These are phyloP conservation scores for Tricholoma saponaceum DNA, from an alignment of 768 basidiomycete species.

Conservation along the genomic window DNA sequence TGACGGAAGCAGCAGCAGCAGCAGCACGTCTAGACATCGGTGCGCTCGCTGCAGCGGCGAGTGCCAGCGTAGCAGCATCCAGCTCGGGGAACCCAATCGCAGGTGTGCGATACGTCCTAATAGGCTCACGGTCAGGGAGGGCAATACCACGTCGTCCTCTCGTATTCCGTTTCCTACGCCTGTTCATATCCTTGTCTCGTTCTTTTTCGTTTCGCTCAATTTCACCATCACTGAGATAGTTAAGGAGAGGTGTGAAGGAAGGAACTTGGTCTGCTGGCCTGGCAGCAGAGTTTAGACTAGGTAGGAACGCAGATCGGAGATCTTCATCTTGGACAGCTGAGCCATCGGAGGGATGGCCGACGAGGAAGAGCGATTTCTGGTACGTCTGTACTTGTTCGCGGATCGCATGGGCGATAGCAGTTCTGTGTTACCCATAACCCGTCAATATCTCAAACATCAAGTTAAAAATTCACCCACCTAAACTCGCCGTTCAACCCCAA, in stretches of 20 bases:
- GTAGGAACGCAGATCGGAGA: slow-evolving; percentile 83
- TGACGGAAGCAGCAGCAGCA: slow-evolving; percentile 76
- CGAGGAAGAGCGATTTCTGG: slow-evolving; percentile 87
- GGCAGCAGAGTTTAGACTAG: slow-evolving; percentile 66
- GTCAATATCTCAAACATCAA: background rate
- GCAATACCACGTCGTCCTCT: slow-evolving; percentile 76
- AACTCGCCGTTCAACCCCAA: slow-evolving; percentile 92
- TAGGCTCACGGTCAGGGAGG: slow-evolving; percentile 89
- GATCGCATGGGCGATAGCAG: slow-evolving; percentile 92
- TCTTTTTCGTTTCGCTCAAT: slow-evolving; percentile 88
- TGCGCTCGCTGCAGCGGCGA: slow-evolving; percentile 59
- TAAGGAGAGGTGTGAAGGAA: slow-evolving; percentile 84
- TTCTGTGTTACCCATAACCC: slow-evolving; percentile 49
- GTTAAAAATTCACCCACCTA: slow-evolving; percentile 51
- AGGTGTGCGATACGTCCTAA: slow-evolving; percentile 88
- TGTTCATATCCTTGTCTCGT: slow-evolving; percentile 87
- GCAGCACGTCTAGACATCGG: slow-evolving; percentile 79
- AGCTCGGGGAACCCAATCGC: slow-evolving; percentile 82
- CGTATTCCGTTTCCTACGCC: slow-evolving; percentile 80
- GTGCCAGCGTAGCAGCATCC: slow-evolving; percentile 65
- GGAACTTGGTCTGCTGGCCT: slow-evolving; percentile 76
- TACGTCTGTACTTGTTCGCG: slow-evolving; percentile 92
- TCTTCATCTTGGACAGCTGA: slow-evolving; percentile 83
- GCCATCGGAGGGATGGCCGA: slow-evolving; percentile 84
- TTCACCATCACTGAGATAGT: slow-evolving; percentile 84